Conservation (phyloP, 148 eudicot genomes). For the Linanthus parryae region DNA sequence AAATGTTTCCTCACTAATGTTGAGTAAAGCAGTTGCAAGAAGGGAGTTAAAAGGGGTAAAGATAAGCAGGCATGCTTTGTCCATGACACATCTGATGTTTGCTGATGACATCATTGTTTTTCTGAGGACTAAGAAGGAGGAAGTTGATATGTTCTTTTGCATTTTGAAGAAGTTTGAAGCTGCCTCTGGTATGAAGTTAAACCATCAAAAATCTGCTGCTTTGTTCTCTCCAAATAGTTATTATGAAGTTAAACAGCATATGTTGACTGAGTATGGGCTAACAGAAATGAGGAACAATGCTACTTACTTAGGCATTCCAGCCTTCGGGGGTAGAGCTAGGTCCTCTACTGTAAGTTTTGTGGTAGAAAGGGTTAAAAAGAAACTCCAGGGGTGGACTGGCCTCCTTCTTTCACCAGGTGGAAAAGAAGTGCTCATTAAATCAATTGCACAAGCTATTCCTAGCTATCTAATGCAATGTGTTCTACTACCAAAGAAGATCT, state of each 20-base stretch:
- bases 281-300: not conserved
- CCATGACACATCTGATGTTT: not conserved
- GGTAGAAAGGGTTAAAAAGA: not conserved
- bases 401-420: not conserved
- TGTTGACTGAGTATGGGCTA: not conserved
- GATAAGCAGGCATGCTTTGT: not conserved
- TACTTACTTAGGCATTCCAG: not conserved
- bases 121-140: not conserved
- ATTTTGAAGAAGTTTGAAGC: not conserved
- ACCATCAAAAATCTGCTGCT: not conserved
- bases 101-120: not conserved
- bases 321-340: not conserved
- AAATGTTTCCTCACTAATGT: not conserved
- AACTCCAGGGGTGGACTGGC: not conserved
- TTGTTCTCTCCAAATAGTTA: not conserved
- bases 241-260: not conserved
- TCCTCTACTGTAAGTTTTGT: not conserved
- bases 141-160: not conserved
- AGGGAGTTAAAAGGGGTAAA: not conserved
- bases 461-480: not conserved
- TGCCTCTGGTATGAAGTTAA: not conserved
- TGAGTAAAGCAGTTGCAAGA: not conserved
- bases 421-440: not conserved
- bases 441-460: not conserved
- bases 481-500: not conserved